Conservation (phyloP, 2,329 filamentous ascomycete genomes). For the Hymenoscyphus infarciens region DNA sequence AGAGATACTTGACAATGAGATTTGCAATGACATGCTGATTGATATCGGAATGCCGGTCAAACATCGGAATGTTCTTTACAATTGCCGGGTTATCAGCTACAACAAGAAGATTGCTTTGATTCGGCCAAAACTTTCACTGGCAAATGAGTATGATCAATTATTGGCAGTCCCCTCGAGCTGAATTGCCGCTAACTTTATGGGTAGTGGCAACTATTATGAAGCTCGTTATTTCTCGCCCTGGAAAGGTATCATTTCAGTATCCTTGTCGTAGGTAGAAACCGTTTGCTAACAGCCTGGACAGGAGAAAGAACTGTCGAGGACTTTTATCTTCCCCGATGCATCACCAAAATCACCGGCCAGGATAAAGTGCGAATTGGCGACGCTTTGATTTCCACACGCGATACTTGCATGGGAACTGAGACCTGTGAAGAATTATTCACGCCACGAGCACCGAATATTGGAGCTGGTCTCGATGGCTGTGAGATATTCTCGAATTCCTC, state of each 20-base stretch:
- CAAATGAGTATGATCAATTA: conserved; percentile 48
- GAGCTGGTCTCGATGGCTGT: conserved; percentile 63
- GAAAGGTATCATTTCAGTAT: conserved; percentile 35
- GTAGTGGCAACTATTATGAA: conserved; percentile 57
- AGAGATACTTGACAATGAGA: conserved; percentile 56
- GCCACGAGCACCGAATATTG: conserved; percentile 47
- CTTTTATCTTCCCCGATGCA: conserved; percentile 57
- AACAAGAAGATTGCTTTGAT: conserved; percentile 69
- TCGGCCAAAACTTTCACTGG: conserved; percentile 67
- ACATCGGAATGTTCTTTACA: conserved; percentile 61
- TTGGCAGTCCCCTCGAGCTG: not conserved
- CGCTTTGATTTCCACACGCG: conserved; percentile 45
- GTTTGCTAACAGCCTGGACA: conserved; percentile 61
- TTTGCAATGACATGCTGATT: conserved; percentile 62
- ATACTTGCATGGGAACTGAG: conserved; percentile 61
- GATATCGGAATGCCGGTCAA: conserved; percentile 61
- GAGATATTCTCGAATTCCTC: conserved; percentile 71
- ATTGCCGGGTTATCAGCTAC: conserved; percentile 60
- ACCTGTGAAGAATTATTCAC: conserved; percentile 69
- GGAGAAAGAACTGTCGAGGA: conserved; percentile 57
- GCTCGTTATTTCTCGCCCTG: conserved; percentile 61
- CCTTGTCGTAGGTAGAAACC: conserved; percentile 43
- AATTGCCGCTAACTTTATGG: not conserved
- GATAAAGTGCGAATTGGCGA: conserved; percentile 68
- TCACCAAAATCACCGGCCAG: conserved; percentile 42